Conservation (phyloP, 2,329 filamentous ascomycete genomes). For the Monosporascus sp. region DNA sequence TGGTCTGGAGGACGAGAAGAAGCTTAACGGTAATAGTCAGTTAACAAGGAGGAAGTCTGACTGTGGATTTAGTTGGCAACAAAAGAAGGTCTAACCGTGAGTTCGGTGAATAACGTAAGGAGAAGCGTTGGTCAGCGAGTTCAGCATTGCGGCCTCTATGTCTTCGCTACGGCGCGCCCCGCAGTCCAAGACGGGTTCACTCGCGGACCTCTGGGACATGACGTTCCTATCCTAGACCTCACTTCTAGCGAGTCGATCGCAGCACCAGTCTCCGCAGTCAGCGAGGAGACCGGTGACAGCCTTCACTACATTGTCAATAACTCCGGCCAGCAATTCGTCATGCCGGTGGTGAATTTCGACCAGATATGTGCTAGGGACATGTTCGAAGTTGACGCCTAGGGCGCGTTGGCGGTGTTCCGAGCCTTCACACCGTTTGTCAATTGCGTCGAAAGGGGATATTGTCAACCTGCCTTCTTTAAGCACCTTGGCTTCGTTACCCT, state of each 20-base stretch:
- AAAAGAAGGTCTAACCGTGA: too few species aligned
- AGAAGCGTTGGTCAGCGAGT: conserved; percentile 33
- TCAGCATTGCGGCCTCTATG: conserved; percentile 31
- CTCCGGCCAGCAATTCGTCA: conserved; percentile 29
- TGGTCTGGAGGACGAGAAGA: too few species aligned
- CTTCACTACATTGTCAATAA: conserved; percentile 41
- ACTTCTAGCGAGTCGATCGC: too few species aligned
- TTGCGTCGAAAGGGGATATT: too few species aligned
- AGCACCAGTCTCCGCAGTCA: conserved; percentile 25
- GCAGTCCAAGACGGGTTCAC: too few species aligned
- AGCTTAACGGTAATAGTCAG: too few species aligned
- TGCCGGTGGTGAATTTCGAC: conserved; percentile 29
- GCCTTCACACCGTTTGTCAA: conserved; percentile 30
- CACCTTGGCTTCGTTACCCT: too few species aligned
- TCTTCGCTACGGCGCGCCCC: conserved; percentile 35
- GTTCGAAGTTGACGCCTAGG: conserved; percentile 36
- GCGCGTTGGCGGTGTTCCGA: conserved; percentile 32
- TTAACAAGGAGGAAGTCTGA: too few species aligned
- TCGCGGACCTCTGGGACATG: conserved; percentile 25
- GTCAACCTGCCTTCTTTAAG: too few species aligned
- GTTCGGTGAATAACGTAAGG: too few species aligned
- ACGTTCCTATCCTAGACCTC: conserved; percentile 24
- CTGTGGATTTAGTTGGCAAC: too few species aligned
- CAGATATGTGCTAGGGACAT: conserved; percentile 17
- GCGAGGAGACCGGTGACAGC: conserved; percentile 28